phyloP scores from a whole-genome alignment of 2,329 filamentous ascomycete genomes.

The Microcyclospora tardicrescens region DNA sequence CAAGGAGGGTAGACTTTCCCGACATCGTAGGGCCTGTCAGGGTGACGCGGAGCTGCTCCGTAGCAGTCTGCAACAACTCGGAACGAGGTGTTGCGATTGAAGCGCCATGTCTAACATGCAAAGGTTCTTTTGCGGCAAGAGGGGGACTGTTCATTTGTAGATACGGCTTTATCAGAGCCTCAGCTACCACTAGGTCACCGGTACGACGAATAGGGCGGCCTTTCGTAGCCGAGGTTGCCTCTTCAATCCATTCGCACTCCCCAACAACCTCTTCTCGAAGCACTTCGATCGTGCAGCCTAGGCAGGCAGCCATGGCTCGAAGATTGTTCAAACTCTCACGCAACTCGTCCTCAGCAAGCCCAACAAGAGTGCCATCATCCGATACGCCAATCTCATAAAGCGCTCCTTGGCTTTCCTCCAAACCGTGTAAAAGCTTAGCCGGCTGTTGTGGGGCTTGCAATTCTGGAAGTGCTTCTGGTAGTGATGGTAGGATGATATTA shows the following conservation, averaged over 20 bases:
- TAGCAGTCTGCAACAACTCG: constrained; percentile 15
- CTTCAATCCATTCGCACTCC: constrained; percentile 61
- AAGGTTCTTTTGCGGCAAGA: constrained; percentile 1
- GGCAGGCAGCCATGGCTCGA: constrained; percentile 77
- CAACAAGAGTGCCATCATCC: constrained; percentile 83
- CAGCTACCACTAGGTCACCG: constrained; percentile 66
- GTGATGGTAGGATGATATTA: constrained; percentile 58
- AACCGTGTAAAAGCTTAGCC: constrained; percentile 50
- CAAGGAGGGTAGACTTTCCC: constrained; percentile 83
- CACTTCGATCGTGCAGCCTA: constrained; percentile 76
- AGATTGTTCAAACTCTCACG: constrained; percentile 79
- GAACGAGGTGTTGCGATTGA: not conserved
- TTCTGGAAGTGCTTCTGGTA: constrained; percentile 54
- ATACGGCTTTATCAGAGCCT: constrained; percentile 74
- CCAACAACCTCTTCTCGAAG: constrained; percentile 74
- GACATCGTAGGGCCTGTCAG: constrained; percentile 80
- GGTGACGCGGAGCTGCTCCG: constrained; percentile 71
- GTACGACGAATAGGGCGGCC: constrained; percentile 26
- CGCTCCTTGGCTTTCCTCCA: constrained; percentile 87
- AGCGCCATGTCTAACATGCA: constrained; percentile 6
- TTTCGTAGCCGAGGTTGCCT: constrained; percentile 11
- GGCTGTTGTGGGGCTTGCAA: constrained; percentile 44
- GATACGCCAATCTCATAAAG: constrained; percentile 94
- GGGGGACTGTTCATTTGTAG: constrained; percentile 15
- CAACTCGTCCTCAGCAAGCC: constrained; percentile 80